These are phyloP conservation scores for Misopates orontium DNA, from an alignment of 257 asterid genomes.

Conservation along the genomic window DNA sequence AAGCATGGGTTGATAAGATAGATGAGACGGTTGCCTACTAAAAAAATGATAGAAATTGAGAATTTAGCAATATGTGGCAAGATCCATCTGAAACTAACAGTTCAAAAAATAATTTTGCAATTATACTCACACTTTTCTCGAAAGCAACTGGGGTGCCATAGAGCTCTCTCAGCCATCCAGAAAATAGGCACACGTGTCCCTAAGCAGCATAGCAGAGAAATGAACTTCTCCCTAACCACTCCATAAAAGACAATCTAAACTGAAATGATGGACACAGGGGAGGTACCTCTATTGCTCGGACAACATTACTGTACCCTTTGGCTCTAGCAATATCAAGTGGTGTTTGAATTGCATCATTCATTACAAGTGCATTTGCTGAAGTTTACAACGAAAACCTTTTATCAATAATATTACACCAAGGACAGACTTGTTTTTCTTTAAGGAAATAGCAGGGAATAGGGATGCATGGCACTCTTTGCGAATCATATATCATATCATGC, in stretches of 20 bases:
- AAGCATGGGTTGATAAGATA: not conserved
- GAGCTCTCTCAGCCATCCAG: slow-evolving; percentile 86
- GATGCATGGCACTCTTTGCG: slow-evolving; percentile 14
- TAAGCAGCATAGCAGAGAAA: slow-evolving; percentile 34
- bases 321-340: slow-evolving; percentile 92
- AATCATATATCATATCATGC: slow-evolving; percentile 22
- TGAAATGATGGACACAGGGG: not conserved
- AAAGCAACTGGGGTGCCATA: slow-evolving; percentile 80
- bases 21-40: not conserved
- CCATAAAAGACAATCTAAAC: not conserved
- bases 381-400: slow-evolving; percentile 23
- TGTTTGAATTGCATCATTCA: slow-evolving; percentile 89
- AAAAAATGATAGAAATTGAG: too few species aligned
- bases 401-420: not conserved
- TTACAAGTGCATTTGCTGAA: slow-evolving; percentile 81
- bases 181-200: slow-evolving; percentile 79
- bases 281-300: slow-evolving; percentile 86
- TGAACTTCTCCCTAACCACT: not conserved
- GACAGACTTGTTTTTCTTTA: not conserved
- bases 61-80: too few species aligned
- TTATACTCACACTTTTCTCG: slow-evolving; percentile 83
- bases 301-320: slow-evolving; percentile 81
- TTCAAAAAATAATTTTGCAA: not conserved
- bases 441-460: too few species aligned
- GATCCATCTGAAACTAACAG: too few species aligned